Evolutionary conservation across 805 yeast genomes (phyloP).

Genomic region (Saccharomyces jurei): DNA sequence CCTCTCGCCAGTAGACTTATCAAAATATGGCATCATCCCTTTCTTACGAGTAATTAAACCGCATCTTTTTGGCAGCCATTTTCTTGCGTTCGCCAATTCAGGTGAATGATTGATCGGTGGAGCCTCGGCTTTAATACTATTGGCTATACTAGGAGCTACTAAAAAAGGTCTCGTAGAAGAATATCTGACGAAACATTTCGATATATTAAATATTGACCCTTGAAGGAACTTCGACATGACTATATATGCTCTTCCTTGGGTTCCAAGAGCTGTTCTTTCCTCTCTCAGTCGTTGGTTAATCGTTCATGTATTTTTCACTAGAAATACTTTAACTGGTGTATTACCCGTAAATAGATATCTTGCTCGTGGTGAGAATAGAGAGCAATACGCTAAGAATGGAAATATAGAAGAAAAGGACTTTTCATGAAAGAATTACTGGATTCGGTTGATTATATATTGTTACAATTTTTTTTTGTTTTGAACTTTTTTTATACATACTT

Average conservation of each 20-base stretch:
- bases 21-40: slow-evolving; percentile 86
- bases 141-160: slow-evolving; percentile 31
- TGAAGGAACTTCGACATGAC: neutral
- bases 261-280: neutral
- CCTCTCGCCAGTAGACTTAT: slow-evolving; percentile 54
- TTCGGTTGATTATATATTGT: neutral
- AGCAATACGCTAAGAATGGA: neutral
- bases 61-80: slow-evolving; percentile 65
- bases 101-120: slow-evolving; percentile 52
- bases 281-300: neutral
- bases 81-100: slow-evolving; percentile 61
- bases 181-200: slow-evolving; percentile 2
- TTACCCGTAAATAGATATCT: neutral
- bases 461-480: neutral
- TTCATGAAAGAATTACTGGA: neutral
- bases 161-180: slow-evolving; percentile 24
- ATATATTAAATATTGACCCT: neutral
- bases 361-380: neutral
- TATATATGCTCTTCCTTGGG: neutral
- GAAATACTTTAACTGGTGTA: neutral
- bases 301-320: neutral
- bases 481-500: neutral
- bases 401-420: neutral
- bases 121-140: slow-evolving; percentile 32
- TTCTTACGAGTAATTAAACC: slow-evolving; percentile 78